phyloP scores from a whole-genome alignment of 148 eudicot genomes.

The Polygonum aviculare region DNA sequence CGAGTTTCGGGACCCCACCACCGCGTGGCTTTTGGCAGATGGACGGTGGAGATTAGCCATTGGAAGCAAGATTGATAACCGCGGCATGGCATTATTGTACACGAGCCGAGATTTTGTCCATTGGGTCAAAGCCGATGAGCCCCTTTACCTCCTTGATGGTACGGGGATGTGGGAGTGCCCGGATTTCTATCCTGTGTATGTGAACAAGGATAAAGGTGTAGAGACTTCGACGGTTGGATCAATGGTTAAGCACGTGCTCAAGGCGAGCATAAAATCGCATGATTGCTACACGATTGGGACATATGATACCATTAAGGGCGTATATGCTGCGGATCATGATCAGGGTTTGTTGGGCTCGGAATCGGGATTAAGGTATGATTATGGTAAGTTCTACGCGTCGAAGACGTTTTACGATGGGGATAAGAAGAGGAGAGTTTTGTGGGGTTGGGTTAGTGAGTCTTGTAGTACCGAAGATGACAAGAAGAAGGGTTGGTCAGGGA shows the following conservation, averaged over 20 bases:
- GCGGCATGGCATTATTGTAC: conserved; percentile 32
- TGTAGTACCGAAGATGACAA: conserved; percentile 14
- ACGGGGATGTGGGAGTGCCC: conserved; percentile 85
- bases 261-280: conserved; percentile 34
- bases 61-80: conserved; percentile 20
- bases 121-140: conserved; percentile 36
- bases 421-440: conserved; percentile 48
- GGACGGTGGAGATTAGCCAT: conserved; percentile 31
- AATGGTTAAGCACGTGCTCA: conserved; percentile 43
- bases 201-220: conserved; percentile 12
- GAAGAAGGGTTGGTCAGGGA: conserved; percentile 67
- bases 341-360: conserved; percentile 11
- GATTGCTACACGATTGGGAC: conserved; percentile 54
- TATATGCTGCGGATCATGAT: conserved; percentile 29
- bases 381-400: conserved; percentile 66
- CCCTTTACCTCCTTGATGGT: conserved; percentile 22
- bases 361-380: conserved; percentile 40
- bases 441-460: conserved; percentile 65
- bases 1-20: conserved; percentile 55
- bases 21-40: conserved; percentile 47
- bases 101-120: conserved; percentile 42
- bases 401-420: conserved; percentile 51
- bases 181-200: conserved; percentile 56
- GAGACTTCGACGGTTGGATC: conserved; percentile 27
- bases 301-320: conserved; percentile 35